A percentile compares a stretch with the other conserved stretches of the same genome.
phyloP scores from a whole-genome alignment of 805 yeast species.

The Cyberlindnera mycetangii region DNA sequence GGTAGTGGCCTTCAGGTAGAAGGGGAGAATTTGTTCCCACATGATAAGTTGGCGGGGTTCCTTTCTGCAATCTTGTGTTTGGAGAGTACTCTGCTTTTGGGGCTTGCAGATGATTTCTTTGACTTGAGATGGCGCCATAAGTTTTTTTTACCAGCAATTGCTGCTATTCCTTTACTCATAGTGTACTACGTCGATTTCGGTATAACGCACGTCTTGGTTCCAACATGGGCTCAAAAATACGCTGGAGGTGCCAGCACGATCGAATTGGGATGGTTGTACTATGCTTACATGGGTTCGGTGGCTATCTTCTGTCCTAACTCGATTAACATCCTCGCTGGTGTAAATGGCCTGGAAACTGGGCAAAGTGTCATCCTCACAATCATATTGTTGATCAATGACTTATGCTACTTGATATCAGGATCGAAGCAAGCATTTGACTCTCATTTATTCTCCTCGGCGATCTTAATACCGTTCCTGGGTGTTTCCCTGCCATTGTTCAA shows the following conservation, averaged over 20 bases:
- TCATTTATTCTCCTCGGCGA: slow-evolving; percentile 76
- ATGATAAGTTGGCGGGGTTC: slow-evolving; percentile 78
- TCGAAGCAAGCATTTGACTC: slow-evolving; percentile 50
- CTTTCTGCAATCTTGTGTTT: slow-evolving; percentile 81
- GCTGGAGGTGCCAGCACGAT: slow-evolving; percentile 41
- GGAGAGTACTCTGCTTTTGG: slow-evolving; percentile 79
- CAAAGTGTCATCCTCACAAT: slow-evolving; percentile 79
- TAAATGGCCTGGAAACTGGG: slow-evolving; percentile 95
- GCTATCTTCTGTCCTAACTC: slow-evolving; percentile 96
- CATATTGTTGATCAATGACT: slow-evolving; percentile 73
- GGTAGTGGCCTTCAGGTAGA: slow-evolving; percentile 33
- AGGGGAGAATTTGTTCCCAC: slow-evolving; percentile 54
- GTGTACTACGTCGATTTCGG: slow-evolving; percentile 95
- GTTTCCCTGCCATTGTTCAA: slow-evolving; percentile 73
- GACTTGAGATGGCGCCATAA: slow-evolving; percentile 98
- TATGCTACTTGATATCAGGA: slow-evolving; percentile 57
- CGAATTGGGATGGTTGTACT: slow-evolving; percentile 79
- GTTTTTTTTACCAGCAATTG: slow-evolving; percentile 91
- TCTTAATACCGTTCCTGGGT: slow-evolving; percentile 84
- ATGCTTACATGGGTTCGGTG: slow-evolving; percentile 84
- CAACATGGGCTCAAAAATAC: slow-evolving; percentile 52
- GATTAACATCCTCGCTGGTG: slow-evolving; percentile 92
- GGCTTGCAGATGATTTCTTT: slow-evolving; percentile 90
- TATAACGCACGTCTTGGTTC: slow-evolving; percentile 82
- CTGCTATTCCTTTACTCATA: slow-evolving; percentile 84